Evolutionary conservation across 768 basidiomycete genomes (phyloP).

Genomic region (Inosperma sp.): DNA sequence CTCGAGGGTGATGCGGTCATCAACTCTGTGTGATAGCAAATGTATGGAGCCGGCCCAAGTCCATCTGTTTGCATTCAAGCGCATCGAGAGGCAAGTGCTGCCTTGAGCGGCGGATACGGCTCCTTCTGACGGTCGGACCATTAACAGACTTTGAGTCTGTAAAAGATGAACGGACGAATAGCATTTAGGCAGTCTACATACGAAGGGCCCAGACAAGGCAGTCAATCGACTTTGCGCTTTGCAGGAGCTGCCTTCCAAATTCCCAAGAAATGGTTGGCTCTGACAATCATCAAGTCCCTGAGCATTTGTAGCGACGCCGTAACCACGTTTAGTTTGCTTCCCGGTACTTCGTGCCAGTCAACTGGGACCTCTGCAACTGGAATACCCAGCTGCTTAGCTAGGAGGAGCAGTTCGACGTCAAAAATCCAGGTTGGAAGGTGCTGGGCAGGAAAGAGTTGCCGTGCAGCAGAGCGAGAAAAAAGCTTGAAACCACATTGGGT

Average conservation of each 20-base stretch:
- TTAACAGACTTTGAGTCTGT: too few species aligned
- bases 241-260: conserved; percentile 53
- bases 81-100: too few species aligned
- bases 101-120: too few species aligned
- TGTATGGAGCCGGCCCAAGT: too few species aligned
- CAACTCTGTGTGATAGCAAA: too few species aligned
- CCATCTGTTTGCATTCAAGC: too few species aligned
- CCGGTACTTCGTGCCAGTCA: conserved; percentile 89
- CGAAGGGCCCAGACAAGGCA: not conserved
- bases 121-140: too few species aligned
- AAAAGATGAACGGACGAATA: too few species aligned
- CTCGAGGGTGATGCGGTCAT: too few species aligned
- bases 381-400: conserved; percentile 73
- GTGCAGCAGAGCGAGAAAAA: conserved; percentile 79
- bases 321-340: conserved; percentile 86
- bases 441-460: conserved; percentile 78
- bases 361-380: conserved; percentile 85
- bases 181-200: too few species aligned
- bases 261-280: conserved; percentile 76
- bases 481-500: conserved; percentile 98
- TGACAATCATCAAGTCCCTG: conserved; percentile 75
- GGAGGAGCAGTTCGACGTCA: conserved; percentile 87
- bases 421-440: conserved; percentile 94
- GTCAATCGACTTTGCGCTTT: conserved; percentile 26
- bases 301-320: conserved; percentile 88